Evolutionary conservation across 73 alveolate genomes (phyloP).

Genomic region (Paramecium primaurelia): DNA sequence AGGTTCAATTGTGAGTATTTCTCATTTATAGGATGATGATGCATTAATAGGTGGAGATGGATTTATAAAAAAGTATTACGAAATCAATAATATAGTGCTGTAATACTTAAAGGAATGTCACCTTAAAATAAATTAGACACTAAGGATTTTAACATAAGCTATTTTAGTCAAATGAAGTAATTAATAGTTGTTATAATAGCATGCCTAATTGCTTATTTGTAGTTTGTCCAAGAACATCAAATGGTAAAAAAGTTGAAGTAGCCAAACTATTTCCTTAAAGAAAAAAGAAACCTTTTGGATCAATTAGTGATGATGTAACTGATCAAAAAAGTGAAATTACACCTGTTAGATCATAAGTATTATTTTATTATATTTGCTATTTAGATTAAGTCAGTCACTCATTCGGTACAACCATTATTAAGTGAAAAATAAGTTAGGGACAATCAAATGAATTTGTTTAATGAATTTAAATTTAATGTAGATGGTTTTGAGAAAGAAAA

Average conservation of each 20-base stretch:
- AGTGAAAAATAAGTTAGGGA: slow-evolving; percentile 30
- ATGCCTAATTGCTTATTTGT: slow-evolving; percentile 47
- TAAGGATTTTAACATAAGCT: slow-evolving; percentile 4
- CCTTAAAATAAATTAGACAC: background rate
- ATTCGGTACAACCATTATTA: background rate
- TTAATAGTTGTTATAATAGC: background rate
- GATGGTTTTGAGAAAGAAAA: slow-evolving; percentile 45
- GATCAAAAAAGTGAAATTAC: slow-evolving; percentile 33
- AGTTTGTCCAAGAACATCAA: slow-evolving; percentile 45
- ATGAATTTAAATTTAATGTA: slow-evolving; percentile 46
- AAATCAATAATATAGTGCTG: slow-evolving; percentile 14
- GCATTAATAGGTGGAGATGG: slow-evolving; percentile 61
- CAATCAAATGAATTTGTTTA: background rate
- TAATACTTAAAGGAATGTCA: background rate
- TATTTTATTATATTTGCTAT: background rate
- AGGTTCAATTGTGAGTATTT: slow-evolving; percentile 52
- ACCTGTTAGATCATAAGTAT: background rate
- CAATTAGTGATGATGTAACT: slow-evolving; percentile 1
- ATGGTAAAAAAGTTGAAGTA: slow-evolving; percentile 41
- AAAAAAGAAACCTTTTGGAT: background rate
- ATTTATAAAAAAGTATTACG: slow-evolving; percentile 22
- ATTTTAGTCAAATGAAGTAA: slow-evolving; percentile 15
- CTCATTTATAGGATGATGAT: slow-evolving; percentile 58
- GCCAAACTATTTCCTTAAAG: background rate
- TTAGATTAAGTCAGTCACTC: background rate